Base-by-base conservation (phyloP, 208 protist genomes). In the Crithidia acanthocephali region DNA sequence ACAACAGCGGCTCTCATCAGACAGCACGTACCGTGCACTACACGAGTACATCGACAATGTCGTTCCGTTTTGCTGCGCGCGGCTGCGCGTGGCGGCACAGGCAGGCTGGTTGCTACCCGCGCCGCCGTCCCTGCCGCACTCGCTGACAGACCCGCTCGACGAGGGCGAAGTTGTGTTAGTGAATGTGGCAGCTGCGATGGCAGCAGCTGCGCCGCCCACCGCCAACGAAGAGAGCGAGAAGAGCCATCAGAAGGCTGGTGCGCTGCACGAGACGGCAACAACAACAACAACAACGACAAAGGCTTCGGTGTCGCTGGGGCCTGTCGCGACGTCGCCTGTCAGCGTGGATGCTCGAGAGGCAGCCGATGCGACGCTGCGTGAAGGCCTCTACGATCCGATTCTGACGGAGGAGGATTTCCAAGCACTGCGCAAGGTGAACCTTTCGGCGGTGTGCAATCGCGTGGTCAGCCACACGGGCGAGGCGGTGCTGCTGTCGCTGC, bases 81-180 rank as follows among this genome's bases (percentile, higher is more conserved):
- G 83, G 37, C 67, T 88, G 45, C 71, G 66, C 25, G 55, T 83
- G 1, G 81, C 76, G 33, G 79, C 77, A 42, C 86, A 88, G 56
- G 77, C 86, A 0, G 86, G 86, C 0, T 87, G 76, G 83, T 61
- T 88, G 58, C 76, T 92, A 2, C 83, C 80, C 6, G 56, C 81
- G 0, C 80, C 74, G 22, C 63, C 48, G 20, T 28, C 79, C 25
- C 74, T 84, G 32, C 63, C 64, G 25, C 70, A 68, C 11, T 64
- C 52, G 22, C 40, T 71, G 27, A 71, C 69, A 6, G 18, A 70
- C 28, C 64, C 57, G 25, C 13, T 71, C 8, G 18, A 57, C 8
- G 72, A 77, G 35, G 40, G 33, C 0, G 72, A 70, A 7, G 72
- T 77, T 45, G 23, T 37, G 23, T 1, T 45, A 0, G 50, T 71